Evolutionary conservation across 768 basidiomycete genomes (phyloP).

Genomic region (Russula lepida): DNA sequence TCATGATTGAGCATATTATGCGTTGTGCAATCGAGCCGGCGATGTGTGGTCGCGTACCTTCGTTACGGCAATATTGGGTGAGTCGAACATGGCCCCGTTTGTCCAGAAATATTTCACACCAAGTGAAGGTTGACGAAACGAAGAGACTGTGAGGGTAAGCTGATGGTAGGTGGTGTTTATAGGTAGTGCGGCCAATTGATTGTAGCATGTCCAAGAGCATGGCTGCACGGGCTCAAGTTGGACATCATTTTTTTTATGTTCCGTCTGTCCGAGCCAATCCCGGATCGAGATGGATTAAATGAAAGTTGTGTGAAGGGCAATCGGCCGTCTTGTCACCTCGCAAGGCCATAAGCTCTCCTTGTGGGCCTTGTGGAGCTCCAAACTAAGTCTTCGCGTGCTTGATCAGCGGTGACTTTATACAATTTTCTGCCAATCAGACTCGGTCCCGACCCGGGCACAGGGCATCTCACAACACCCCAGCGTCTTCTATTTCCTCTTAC

Average conservation of each 20-base stretch:
- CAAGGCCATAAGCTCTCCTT: too few relatives aligned
- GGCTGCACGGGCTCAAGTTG: too few relatives aligned
- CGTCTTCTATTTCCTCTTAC: background rate
- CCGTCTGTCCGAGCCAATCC: background rate
- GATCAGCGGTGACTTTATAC: background rate
- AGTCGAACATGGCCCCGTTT: background rate
- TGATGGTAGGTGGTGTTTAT: background rate
- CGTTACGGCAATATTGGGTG: background rate
- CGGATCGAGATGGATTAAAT: background rate
- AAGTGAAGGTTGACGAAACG: background rate
- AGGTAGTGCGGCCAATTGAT: background rate
- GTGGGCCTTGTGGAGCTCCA: too few relatives aligned
- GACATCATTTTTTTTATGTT: too few relatives aligned
- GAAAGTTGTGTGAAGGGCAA: background rate
- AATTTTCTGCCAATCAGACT: background rate
- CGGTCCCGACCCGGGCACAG: background rate
- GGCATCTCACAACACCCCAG: background rate
- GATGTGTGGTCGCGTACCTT: constrained; percentile 1
- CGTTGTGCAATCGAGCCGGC: background rate
- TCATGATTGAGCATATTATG: background rate
- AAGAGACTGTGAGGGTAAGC: background rate
- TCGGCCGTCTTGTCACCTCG: too few relatives aligned
- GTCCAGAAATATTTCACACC: background rate
- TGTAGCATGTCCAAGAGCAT: too few relatives aligned
- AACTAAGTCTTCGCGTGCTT: too few relatives aligned